These are phyloP conservation scores for Pugionium cornutum DNA, from an alignment of 345 rosid species.

Conservation along the genomic window DNA sequence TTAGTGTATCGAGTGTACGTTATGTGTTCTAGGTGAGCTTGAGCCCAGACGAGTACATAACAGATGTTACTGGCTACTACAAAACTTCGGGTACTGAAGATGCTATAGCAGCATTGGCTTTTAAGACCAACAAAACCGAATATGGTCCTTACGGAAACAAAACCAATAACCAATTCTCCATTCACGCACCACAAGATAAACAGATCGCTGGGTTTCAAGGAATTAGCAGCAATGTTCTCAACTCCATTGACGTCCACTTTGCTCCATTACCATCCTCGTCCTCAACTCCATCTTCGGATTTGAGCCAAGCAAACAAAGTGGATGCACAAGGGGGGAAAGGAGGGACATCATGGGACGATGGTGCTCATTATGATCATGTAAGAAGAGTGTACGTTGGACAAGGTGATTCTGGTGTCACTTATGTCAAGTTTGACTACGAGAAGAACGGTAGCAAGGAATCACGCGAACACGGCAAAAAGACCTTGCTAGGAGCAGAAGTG, in stretches of 20 bases:
- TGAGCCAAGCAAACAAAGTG: constrained; percentile 29
- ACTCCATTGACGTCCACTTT: constrained; percentile 38
- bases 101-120: constrained; percentile 38
- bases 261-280: constrained; percentile 28
- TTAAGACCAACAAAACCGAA: constrained; percentile 35
- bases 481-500: constrained; percentile 35
- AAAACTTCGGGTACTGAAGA: constrained; percentile 30
- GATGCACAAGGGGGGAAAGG: constrained; percentile 42
- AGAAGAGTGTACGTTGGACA: constrained; percentile 39
- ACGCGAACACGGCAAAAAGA: constrained; percentile 36
- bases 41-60: constrained; percentile 41
- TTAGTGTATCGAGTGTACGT: no score
- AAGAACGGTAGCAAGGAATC: constrained; percentile 23
- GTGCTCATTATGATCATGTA: constrained; percentile 36
- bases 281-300: constrained; percentile 17
- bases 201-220: constrained; percentile 43
- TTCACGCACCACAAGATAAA: constrained; percentile 38
- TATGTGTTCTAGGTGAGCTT: constrained; percentile 27
- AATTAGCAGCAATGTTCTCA: constrained; percentile 33
- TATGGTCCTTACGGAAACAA: constrained; percentile 42
- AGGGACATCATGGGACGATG: constrained; percentile 40
- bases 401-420: constrained; percentile 40
- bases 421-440: constrained; percentile 38
- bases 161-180: constrained; percentile 29
- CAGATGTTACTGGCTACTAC: constrained; percentile 38